phyloP scores from a whole-genome alignment of 148 eudicot species.

The Amaranthus cruentus region DNA sequence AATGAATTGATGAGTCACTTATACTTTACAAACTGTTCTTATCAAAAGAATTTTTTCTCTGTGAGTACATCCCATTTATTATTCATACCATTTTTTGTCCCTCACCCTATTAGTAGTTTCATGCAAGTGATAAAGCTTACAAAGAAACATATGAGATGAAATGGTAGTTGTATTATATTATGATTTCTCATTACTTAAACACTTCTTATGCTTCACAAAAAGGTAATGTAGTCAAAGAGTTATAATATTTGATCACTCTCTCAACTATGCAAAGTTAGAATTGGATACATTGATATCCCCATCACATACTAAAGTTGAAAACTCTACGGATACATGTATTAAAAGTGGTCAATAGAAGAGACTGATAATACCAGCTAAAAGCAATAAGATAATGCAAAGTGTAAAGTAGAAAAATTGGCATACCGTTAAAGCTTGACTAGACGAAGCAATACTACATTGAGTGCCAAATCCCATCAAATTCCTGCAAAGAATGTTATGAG shows the following conservation, averaged over 20 bases:
- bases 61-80: too few species aligned
- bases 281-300: background rate
- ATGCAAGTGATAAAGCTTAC: too few species aligned
- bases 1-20: too few species aligned
- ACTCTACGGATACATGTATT: too few species aligned
- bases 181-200: background rate
- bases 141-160: too few species aligned
- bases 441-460: slow-evolving; percentile 27
- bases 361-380: background rate
- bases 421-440: slow-evolving; percentile 40
- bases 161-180: too few species aligned
- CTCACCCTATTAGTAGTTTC: too few species aligned
- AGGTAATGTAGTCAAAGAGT: background rate
- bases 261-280: background rate
- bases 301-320: background rate
- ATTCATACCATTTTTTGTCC: too few species aligned
- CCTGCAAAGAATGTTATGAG: slow-evolving; percentile 25
- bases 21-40: too few species aligned
- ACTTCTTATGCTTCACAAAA: background rate
- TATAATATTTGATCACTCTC: background rate
- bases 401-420: slow-evolving; percentile 16
- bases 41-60: too few species aligned
- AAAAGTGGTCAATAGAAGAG: background rate
- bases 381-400: background rate
- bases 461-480: slow-evolving; percentile 19